These are phyloP conservation scores for Candida sp. DNA, from an alignment of 1,139 yeast genomes.

Conservation along the genomic window DNA sequence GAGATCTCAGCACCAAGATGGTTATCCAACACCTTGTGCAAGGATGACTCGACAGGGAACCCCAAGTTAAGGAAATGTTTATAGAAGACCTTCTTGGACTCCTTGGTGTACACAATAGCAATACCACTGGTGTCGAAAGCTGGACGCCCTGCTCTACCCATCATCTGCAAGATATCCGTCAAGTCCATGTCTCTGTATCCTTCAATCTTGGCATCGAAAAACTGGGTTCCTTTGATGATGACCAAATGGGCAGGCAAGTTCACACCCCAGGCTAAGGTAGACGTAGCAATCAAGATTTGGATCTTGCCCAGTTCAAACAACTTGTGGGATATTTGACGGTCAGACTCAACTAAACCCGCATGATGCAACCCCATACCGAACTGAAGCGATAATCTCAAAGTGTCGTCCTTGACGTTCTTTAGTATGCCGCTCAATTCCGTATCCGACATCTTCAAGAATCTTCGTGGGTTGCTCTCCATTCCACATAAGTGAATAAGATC, in stretches of 20 bases:
- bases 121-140: constrained; percentile 96
- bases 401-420: constrained; percentile 82
- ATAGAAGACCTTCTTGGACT: constrained; percentile 88
- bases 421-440: constrained; percentile 70
- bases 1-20: constrained; percentile 98
- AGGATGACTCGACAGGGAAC: constrained; percentile 95
- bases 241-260: constrained; percentile 96
- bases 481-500: constrained; percentile 96
- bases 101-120: constrained; percentile 94
- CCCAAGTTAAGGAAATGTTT: constrained; percentile 95
- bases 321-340: constrained; percentile 85
- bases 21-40: constrained; percentile 91
- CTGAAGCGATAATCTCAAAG: constrained; percentile 80
- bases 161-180: constrained; percentile 90
- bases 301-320: constrained; percentile 85
- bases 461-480: constrained; percentile 89
- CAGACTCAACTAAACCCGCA: constrained; percentile 95
- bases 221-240: constrained; percentile 92
- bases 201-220: constrained; percentile 81
- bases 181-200: constrained; percentile 88
- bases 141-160: constrained; percentile 97
- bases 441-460: constrained; percentile 82
- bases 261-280: constrained; percentile 98
- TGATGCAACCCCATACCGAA: constrained; percentile 98
- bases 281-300: constrained; percentile 91